A percentile compares a stretch with the other conserved stretches of the same genome.
Conservation (phyloP, 768 basidiomycete genomes). For the Serendipita sp. region DNA sequence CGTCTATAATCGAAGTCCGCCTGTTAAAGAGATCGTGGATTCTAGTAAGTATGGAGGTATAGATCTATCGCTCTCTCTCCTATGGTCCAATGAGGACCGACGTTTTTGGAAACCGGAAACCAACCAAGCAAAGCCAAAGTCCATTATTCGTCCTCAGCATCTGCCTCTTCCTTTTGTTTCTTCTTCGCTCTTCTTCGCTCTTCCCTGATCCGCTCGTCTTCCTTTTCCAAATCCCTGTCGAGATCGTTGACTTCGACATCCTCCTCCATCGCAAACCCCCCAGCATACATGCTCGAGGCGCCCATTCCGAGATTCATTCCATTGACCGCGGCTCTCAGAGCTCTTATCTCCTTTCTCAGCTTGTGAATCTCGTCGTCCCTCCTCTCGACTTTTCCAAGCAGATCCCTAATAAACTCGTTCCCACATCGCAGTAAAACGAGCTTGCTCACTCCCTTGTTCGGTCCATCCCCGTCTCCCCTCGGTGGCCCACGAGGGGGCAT, state of each 20-base stretch:
- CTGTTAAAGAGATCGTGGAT: too few species aligned
- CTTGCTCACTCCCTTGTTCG: slow-evolving; percentile 90
- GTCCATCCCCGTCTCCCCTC: slow-evolving; percentile 72
- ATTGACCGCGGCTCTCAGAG: slow-evolving; percentile 27
- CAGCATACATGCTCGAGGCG: slow-evolving; percentile 11
- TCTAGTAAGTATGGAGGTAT: too few species aligned
- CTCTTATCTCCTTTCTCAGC: slow-evolving; percentile 49
- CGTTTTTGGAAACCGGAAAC: too few species aligned
- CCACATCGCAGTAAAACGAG: slow-evolving; percentile 80
- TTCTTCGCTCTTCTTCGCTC: not conserved
- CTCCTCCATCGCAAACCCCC: slow-evolving; percentile 21
- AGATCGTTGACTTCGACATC: slow-evolving; percentile 31
- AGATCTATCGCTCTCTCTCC: too few species aligned
- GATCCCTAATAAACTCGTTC: slow-evolving; percentile 69
- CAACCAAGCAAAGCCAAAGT: not conserved
- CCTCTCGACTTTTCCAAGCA: slow-evolving; percentile 63
- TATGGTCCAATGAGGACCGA: too few species aligned
- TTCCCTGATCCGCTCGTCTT: not conserved
- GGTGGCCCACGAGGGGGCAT: slow-evolving; percentile 83
- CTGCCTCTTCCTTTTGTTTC: not conserved
- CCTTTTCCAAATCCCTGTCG: slow-evolving; percentile 42
- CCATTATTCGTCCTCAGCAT: not conserved
- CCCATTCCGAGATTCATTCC: not conserved
- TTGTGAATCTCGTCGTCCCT: slow-evolving; percentile 61
- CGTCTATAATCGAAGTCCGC: too few species aligned